Evolutionary conservation across 1,284 basidiomycete genomes (phyloP).

Genomic region (Tetrapyrgos nigripes): DNA sequence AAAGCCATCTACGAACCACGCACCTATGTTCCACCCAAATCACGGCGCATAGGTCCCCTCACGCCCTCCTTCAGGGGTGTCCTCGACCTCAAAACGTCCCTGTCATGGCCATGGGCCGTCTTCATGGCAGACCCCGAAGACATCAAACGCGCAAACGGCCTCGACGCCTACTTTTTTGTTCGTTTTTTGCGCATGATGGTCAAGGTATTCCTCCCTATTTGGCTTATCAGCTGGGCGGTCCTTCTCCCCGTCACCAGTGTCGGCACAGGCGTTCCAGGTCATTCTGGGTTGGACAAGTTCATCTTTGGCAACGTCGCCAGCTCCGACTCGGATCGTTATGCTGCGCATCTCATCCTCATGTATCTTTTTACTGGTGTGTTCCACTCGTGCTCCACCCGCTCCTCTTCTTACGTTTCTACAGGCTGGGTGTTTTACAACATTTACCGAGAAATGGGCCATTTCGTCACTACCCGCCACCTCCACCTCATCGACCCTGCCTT

Average conservation of each 20-base stretch:
- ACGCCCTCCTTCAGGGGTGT: slow-evolving; percentile 25
- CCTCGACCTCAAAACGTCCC: slow-evolving; percentile 49
- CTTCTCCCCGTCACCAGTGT: slow-evolving; percentile 75
- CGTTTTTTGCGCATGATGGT: slow-evolving; percentile 87
- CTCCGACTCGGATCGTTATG: slow-evolving; percentile 63
- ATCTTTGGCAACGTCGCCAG: slow-evolving; percentile 81
- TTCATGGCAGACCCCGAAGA: slow-evolving; percentile 63
- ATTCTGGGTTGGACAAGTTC: slow-evolving; percentile 75
- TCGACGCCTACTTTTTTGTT: slow-evolving; percentile 95
- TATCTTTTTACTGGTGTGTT: slow-evolving; percentile 78
- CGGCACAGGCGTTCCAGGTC: slow-evolving; percentile 51
- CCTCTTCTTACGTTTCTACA: slow-evolving; percentile 30
- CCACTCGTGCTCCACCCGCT: background rate
- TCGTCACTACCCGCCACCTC: slow-evolving; percentile 82
- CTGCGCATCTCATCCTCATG: slow-evolving; percentile 78
- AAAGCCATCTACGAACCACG: slow-evolving; percentile 84
- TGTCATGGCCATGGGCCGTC: slow-evolving; percentile 68
- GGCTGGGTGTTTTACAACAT: slow-evolving; percentile 89
- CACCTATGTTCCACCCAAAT: slow-evolving; percentile 61
- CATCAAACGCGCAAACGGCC: slow-evolving; percentile 80
- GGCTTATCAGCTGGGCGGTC: slow-evolving; percentile 76
- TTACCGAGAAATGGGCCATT: slow-evolving; percentile 81
- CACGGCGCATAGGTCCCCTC: slow-evolving; percentile 9
- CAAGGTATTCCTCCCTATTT: slow-evolving; percentile 83
- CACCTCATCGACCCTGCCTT: slow-evolving; percentile 84